These are phyloP conservation scores for Fusarium robinianum DNA, from an alignment of 2,329 filamentous ascomycete species.

Conservation along the genomic window DNA sequence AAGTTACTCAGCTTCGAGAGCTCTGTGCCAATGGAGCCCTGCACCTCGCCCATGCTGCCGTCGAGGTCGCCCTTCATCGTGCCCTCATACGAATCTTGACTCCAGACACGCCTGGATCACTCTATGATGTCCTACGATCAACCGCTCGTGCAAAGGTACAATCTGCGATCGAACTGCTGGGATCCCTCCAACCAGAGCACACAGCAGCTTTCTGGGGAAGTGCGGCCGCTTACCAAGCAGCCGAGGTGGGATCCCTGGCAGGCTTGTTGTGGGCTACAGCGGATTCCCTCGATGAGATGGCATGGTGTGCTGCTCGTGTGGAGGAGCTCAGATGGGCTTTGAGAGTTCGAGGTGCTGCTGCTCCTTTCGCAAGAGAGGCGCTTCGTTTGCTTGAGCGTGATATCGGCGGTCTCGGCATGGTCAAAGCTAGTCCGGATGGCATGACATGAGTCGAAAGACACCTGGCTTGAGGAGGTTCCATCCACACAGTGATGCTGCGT, in stretches of 20 bases:
- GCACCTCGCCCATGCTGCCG: slow-evolving; percentile 56
- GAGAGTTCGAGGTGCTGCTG: slow-evolving; percentile 46
- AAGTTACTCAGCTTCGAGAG: slow-evolving; percentile 47
- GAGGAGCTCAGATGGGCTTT: slow-evolving; percentile 49
- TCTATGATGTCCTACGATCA: slow-evolving; percentile 42
- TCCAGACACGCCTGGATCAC: slow-evolving; percentile 35
- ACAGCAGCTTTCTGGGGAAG: slow-evolving; percentile 53
- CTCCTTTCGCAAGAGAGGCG: slow-evolving; percentile 46
- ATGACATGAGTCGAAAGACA: slow-evolving; percentile 7
- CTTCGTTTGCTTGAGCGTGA: slow-evolving; percentile 46
- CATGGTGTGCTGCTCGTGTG: slow-evolving; percentile 45
- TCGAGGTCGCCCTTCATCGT: slow-evolving; percentile 56
- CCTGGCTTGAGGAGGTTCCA: background rate
- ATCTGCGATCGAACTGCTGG: slow-evolving; percentile 47
- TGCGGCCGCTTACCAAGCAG: slow-evolving; percentile 49
- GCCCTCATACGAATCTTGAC: slow-evolving; percentile 52
- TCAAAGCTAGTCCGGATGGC: slow-evolving; percentile 25
- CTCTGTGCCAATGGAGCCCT: slow-evolving; percentile 51
- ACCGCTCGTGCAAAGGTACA: slow-evolving; percentile 48
- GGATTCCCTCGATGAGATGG: slow-evolving; percentile 44
- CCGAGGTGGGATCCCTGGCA: slow-evolving; percentile 48
- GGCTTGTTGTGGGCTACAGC: slow-evolving; percentile 49
- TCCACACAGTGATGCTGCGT: background rate
- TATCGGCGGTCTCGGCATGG: slow-evolving; percentile 37
- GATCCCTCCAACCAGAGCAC: slow-evolving; percentile 50